phyloP scores from a whole-genome alignment of 345 rosid genomes.

The Linum tenue region DNA sequence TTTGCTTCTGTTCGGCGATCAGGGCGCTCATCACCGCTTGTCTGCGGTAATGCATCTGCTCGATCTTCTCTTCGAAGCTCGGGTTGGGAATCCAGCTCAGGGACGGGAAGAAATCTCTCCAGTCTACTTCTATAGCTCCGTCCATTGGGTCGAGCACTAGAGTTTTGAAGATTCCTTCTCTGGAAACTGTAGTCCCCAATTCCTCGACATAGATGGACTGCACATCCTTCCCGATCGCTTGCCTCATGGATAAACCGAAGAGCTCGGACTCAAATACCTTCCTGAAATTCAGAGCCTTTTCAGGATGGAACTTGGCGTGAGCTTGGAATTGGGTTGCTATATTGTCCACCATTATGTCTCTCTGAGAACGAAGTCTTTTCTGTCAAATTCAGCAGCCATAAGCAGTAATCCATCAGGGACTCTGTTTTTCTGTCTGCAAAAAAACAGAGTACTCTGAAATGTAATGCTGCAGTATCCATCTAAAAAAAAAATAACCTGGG shows the following conservation, averaged over 20 bases:
- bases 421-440: background rate
- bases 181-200: conserved; percentile 47
- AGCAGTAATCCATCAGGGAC: background rate
- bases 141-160: conserved; percentile 70
- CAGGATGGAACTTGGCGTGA: conserved; percentile 26
- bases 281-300: conserved; percentile 56
- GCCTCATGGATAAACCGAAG: conserved; percentile 55
- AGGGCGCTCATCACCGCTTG: conserved; percentile 60
- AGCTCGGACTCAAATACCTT: conserved; percentile 65
- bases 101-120: conserved; percentile 96
- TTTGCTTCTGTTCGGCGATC: conserved; percentile 35
- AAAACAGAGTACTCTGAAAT: background rate
- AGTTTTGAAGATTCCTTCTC: conserved; percentile 39
- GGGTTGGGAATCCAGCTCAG: conserved; percentile 70
- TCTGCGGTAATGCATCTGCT: conserved; percentile 37
- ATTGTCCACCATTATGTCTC: conserved; percentile 53
- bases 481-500: conserved; percentile 47
- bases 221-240: conserved; percentile 57
- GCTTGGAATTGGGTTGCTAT: conserved; percentile 31
- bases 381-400: conserved; percentile 16
- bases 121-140: conserved; percentile 76
- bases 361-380: conserved; percentile 50
- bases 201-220: conserved; percentile 59
- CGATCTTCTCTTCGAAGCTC: conserved; percentile 41
- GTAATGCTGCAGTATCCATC: background rate